A percentile compares a stretch with the other conserved stretches of the same genome.
Conservation (phyloP, 1,139 yeast genomes). For the Candida sojae region DNA sequence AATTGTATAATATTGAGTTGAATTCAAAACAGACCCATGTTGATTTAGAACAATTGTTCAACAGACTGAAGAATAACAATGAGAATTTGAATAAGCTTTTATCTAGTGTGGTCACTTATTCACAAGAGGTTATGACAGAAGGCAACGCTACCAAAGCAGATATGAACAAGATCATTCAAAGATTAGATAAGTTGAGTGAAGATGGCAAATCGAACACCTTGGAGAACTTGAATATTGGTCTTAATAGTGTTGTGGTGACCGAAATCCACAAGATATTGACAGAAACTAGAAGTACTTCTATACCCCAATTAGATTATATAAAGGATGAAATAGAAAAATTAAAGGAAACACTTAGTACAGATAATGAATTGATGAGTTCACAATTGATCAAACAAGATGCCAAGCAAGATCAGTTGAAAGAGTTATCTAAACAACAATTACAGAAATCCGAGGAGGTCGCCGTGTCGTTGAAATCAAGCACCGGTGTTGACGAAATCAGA, state of each 20-base stretch:
- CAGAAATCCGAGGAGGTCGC: background rate
- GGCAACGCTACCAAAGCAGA: slow-evolving; percentile 41
- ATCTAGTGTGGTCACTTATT: slow-evolving; percentile 33
- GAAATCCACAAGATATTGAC: background rate
- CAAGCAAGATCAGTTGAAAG: slow-evolving; percentile 2
- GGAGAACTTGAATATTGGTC: background rate
- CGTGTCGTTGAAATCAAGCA: background rate
- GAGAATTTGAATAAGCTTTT: slow-evolving; percentile 38
- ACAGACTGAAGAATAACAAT: slow-evolving; percentile 45
- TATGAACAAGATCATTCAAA: slow-evolving; percentile 23
- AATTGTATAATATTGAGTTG: slow-evolving; percentile 31
- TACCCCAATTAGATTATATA: background rate
- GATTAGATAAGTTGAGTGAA: slow-evolving; percentile 16
- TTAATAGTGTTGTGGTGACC: background rate
- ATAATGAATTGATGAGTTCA: slow-evolving; percentile 2
- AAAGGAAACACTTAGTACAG: slow-evolving; percentile 1
- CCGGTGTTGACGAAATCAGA: background rate
- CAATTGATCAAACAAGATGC: background rate
- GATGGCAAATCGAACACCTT: no score
- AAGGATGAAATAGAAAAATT: slow-evolving; percentile 4
- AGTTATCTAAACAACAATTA: slow-evolving; percentile 1
- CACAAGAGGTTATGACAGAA: slow-evolving; percentile 37
- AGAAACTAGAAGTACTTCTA: background rate
- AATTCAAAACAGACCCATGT: slow-evolving; percentile 36
- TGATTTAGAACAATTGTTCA: slow-evolving; percentile 40